Evolutionary conservation across 176 grass and related monocot genomes (phyloP).

Genomic region (Zizania latifolia): DNA sequence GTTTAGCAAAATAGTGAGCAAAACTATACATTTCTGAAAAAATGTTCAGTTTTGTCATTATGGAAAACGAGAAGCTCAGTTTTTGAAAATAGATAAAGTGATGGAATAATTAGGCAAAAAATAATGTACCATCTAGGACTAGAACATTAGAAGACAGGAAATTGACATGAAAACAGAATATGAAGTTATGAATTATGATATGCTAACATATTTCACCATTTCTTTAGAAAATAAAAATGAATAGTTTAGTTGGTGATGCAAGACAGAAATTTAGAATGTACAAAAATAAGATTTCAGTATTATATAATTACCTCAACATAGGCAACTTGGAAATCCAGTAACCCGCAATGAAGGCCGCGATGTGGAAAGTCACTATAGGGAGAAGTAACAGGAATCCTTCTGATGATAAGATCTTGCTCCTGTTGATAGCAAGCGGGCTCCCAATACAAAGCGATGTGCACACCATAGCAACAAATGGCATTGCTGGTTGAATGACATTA

Average conservation of each 20-base stretch:
- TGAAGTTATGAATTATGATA: background rate
- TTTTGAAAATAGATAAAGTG: background rate
- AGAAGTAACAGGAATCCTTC: conserved; percentile 68
- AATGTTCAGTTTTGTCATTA: background rate
- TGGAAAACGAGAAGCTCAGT: background rate
- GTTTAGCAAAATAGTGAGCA: background rate
- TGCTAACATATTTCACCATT: background rate
- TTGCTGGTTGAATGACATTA: conserved; percentile 60
- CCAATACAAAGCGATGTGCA: conserved; percentile 92
- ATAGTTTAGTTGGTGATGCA: background rate
- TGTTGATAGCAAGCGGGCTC: conserved; percentile 91
- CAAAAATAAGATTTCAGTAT: background rate
- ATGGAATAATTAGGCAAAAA: background rate
- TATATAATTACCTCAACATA: conserved; percentile 50
- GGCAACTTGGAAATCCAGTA: conserved; percentile 90
- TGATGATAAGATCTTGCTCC: conserved; percentile 65
- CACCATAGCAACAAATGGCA: conserved; percentile 91
- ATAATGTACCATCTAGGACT: background rate
- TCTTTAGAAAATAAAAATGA: background rate
- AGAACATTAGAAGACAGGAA: background rate
- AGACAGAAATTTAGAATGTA: background rate
- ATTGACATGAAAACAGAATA: background rate
- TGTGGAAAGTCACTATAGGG: conserved; percentile 76
- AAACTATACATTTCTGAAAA: background rate
- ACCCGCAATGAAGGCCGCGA: conserved; percentile 57